Evolutionary conservation across 305 asterid genomes (phyloP).

Genomic region (Caryopteris hybrid): DNA sequence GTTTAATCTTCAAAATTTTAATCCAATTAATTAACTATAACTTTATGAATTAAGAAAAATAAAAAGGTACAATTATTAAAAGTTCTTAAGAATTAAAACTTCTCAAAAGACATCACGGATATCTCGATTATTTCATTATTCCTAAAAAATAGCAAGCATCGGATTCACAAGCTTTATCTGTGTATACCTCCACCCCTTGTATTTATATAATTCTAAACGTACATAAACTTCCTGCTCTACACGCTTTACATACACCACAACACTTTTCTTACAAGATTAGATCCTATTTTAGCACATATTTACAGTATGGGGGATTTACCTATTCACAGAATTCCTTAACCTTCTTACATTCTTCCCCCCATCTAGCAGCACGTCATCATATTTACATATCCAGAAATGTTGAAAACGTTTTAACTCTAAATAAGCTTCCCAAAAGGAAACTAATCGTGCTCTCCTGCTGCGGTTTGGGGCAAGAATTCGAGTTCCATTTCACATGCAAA

Average conservation of each 20-base stretch:
- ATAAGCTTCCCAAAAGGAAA: constrained; percentile 50
- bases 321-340: constrained; percentile 19
- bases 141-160: no score
- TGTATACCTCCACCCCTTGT: no score
- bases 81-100: no score
- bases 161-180: no score
- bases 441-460: constrained; percentile 50
- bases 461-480: constrained; percentile 31
- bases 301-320: constrained; percentile 28
- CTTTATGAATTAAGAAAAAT: no score
- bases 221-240: constrained; percentile 11
- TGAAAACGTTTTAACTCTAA: constrained; percentile 36
- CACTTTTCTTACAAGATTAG: constrained; percentile 17
- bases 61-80: no score
- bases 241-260: constrained; percentile 17
- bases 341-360: background rate
- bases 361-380: background rate
- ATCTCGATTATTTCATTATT: no score
- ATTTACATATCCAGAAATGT: constrained; percentile 22
- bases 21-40: no score
- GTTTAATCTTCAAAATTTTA: no score
- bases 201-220: background rate
- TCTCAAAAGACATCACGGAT: no score
- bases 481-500: constrained; percentile 51
- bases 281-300: constrained; percentile 21